A percentile compares a stretch with the other conserved stretches of the same genome.
phyloP scores from a whole-genome alignment of 1,284 basidiomycete species.

The Xerocomus minutiporus region DNA sequence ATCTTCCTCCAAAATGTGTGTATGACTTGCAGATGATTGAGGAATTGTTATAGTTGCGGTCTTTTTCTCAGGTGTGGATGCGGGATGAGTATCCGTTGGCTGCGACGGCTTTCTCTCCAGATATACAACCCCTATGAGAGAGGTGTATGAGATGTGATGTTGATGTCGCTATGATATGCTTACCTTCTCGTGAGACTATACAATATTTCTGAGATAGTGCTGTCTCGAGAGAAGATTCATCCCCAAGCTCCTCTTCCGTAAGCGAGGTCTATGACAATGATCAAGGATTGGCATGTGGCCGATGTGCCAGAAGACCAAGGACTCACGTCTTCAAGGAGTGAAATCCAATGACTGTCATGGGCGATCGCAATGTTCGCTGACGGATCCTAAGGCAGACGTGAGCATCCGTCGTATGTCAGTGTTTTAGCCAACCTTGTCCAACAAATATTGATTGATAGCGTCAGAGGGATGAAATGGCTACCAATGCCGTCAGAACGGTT shows the following conservation, averaged over 20 bases:
- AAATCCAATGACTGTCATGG: conserved; percentile 9
- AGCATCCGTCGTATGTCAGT: neutral
- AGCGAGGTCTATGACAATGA: neutral
- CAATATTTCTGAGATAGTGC: conserved; percentile 1
- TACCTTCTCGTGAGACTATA: neutral
- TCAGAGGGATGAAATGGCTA: conserved; percentile 14
- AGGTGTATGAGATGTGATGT: neutral
- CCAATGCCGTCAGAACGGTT: neutral
- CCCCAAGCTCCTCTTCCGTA: neutral
- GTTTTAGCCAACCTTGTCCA: conserved; percentile 4
- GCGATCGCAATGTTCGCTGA: conserved; percentile 9
- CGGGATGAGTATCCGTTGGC: too few relatives aligned
- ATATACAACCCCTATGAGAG: neutral
- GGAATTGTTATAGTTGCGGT: neutral
- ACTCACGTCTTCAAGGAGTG: conserved; percentile 10
- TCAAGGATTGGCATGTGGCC: neutral
- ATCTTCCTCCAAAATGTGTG: neutral
- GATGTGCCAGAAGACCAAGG: neutral
- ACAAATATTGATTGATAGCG: conserved; percentile 9
- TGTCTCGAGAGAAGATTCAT: neutral
- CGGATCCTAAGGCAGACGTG: conserved; percentile 1
- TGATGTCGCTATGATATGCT: neutral
- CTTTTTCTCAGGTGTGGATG: neutral
- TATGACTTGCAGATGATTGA: too few relatives aligned
- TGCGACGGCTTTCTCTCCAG: neutral